phyloP scores from a whole-genome alignment of 768 basidiomycete species.

The Tremella fuciformis region DNA sequence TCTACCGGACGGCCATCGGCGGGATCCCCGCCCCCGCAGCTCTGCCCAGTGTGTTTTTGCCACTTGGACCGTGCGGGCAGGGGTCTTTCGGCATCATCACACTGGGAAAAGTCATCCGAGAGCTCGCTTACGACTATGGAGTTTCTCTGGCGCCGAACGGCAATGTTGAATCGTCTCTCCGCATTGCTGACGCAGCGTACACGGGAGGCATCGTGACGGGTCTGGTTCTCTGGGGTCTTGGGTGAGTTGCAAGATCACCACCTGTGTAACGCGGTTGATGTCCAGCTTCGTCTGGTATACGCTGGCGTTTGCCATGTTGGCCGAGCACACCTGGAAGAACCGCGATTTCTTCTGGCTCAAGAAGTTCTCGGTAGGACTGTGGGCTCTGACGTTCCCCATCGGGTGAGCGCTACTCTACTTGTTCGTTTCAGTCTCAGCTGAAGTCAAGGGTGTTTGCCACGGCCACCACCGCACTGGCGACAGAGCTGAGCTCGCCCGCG shows the following conservation, averaged over 20 bases:
- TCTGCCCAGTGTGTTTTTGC: slow-evolving; percentile 60
- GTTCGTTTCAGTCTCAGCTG: not conserved
- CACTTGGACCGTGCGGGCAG: slow-evolving; percentile 70
- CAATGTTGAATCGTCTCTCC: slow-evolving; percentile 1
- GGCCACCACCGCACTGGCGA: slow-evolving; percentile 40
- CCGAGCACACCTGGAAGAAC: slow-evolving; percentile 25
- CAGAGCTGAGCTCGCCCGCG: slow-evolving; percentile 40
- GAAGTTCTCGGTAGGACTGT: slow-evolving; percentile 28
- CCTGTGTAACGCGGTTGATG: no score
- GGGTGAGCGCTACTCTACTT: slow-evolving; percentile 30
- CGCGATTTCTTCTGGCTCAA: slow-evolving; percentile 19
- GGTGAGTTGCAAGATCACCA: slow-evolving; percentile 37
- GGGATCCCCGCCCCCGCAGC: slow-evolving; percentile 25
- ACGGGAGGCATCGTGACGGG: slow-evolving; percentile 32
- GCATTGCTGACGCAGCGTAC: slow-evolving; percentile 33
- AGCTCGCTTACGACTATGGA: slow-evolving; percentile 25
- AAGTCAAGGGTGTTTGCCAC: slow-evolving; percentile 24
- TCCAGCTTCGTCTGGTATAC: no score
- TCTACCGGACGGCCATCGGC: slow-evolving; percentile 59
- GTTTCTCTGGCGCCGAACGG: not conserved
- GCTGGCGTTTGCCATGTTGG: slow-evolving; percentile 34
- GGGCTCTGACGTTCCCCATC: slow-evolving; percentile 49
- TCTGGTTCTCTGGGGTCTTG: slow-evolving; percentile 50
- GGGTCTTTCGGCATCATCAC: slow-evolving; percentile 54
- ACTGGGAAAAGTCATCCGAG: slow-evolving; percentile 34